Base-by-base conservation (phyloP, 257 asterid species). In the Solanum rostratum region DNA sequence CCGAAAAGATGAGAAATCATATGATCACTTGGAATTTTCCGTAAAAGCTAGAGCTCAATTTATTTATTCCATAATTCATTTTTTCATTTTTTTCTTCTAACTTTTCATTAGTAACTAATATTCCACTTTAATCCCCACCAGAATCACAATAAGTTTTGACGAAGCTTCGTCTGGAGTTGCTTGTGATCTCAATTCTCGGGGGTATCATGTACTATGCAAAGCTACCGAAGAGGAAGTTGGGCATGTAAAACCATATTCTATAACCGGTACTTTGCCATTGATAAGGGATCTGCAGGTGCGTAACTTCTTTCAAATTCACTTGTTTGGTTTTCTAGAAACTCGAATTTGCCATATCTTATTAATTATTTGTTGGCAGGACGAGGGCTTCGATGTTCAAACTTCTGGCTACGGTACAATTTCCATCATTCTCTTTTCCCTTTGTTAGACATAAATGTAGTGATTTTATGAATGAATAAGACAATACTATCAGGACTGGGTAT, bases 381-480 rank as follows among this genome's bases (percentile, higher is more conserved):
- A 96, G 86, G 99, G 98, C 66, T 96, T 95, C 41, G 98, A 96
- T 84, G 99, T 96, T 83, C 99, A 96, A 85, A 96, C 99, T 86
- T 84, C 91, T 68, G 99, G 99, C 90, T 95, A 96, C 39, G 99
- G 99, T 96, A 92, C 68, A 85, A 45, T 84, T 83, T 84, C 57
- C 55, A 83, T 9, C 83, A 24, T 8, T 37, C 59, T 74, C 13
- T 50, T 18, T 76, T 49, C 14, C 45, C 27, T 27, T 76, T 86
- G 49, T 79, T 63, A 52, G 79, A 63, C 20, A 13, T 39, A 50
- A 62, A n/a, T 49, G 18, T 16, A 49, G 27, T 22, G 57, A 18
- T 10, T 22, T 55, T 74, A 60, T 46, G 81, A 74, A 74, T 15
- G 43, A 46, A 45, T 73, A 24, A 24, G 22, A 74, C 81, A 15